Evolutionary conservation across 768 basidiomycete species (phyloP).

Genomic region (Leucocoprinus birnbaumii): DNA sequence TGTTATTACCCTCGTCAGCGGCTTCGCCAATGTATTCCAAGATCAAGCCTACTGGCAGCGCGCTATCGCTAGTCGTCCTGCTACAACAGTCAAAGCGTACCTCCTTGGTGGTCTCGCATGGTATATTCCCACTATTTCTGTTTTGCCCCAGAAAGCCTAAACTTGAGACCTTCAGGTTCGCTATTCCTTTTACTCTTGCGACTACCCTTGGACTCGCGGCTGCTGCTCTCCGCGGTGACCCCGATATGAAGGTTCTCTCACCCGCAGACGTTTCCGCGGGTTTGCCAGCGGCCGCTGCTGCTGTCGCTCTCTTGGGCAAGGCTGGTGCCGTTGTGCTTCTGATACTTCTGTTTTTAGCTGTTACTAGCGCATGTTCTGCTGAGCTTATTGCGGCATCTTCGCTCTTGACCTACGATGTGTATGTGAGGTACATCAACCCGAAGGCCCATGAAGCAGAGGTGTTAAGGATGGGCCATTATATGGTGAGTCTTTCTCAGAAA

Average conservation of each 20-base stretch:
- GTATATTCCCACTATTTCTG: constrained; percentile 30
- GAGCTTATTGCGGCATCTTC: constrained; percentile 91
- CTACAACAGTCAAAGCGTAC: constrained; percentile 88
- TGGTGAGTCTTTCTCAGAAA: constrained; percentile 34
- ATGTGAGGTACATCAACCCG: constrained; percentile 85
- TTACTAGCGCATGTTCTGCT: constrained; percentile 74
- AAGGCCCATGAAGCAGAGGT: constrained; percentile 73
- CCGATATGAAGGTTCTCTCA: constrained; percentile 46
- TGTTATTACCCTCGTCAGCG: constrained; percentile 85
- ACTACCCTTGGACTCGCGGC: constrained; percentile 87
- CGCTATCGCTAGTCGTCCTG: constrained; percentile 84
- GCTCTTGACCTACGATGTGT: constrained; percentile 81
- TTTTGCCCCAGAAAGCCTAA: background rate
- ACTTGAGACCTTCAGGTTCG: constrained; percentile 46
- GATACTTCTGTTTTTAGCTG: constrained; percentile 81
- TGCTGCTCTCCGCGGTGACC: constrained; percentile 68
- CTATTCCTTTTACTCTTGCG: constrained; percentile 84
- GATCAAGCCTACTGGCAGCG: constrained; percentile 89
- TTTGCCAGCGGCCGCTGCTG: constrained; percentile 81
- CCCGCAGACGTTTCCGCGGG: constrained; percentile 79
- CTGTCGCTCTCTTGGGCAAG: constrained; percentile 76
- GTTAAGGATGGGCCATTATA: constrained; percentile 62
- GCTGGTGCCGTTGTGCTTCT: constrained; percentile 78
- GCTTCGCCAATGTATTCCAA: constrained; percentile 61
- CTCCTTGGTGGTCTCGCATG: constrained; percentile 87